phyloP scores from a whole-genome alignment of 805 yeast genomes.

The Myxozyma nipponensis region DNA sequence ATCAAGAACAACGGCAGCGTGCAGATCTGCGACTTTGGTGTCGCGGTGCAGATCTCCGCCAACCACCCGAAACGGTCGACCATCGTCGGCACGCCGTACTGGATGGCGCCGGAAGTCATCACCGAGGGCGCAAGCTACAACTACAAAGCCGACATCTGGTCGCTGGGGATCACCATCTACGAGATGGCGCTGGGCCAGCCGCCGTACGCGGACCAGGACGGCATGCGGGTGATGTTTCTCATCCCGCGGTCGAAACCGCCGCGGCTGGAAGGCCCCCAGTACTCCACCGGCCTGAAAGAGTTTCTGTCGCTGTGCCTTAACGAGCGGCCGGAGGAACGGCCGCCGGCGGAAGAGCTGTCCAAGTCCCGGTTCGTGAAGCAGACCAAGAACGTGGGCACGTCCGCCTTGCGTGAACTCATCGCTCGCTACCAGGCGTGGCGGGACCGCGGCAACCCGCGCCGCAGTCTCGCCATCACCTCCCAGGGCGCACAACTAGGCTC shows the following conservation, averaged over 20 bases:
- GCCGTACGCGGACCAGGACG: conserved; percentile 94
- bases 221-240: conserved; percentile 88
- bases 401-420: conserved; percentile 66
- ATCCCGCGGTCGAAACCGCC: conserved; percentile 94
- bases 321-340: conserved; percentile 86
- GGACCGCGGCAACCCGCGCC: conserved; percentile 49
- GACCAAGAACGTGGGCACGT: conserved; percentile 58
- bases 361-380: conserved; percentile 68
- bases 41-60: conserved; percentile 86
- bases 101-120: conserved; percentile 57
- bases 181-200: conserved; percentile 97
- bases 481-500: conserved; percentile 24
- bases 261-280: conserved; percentile 83
- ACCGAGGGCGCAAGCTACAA: conserved; percentile 44
- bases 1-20: conserved; percentile 86
- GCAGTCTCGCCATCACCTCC: conserved; percentile 42
- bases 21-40: conserved; percentile 95
- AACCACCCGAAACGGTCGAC: conserved; percentile 78
- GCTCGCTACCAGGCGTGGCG: conserved; percentile 52
- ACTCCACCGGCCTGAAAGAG: conserved; percentile 73
- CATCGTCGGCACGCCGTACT: conserved; percentile 64
- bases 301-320: conserved; percentile 87
- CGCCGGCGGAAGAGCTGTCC: conserved; percentile 76
- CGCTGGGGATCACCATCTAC: conserved; percentile 87
- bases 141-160: conserved; percentile 95